Percentiles rank a stretch among this genome's conserved stretches.
These are phyloP conservation scores for Inga laurina DNA, from an alignment of 306 rosid species.

Conservation along the genomic window DNA sequence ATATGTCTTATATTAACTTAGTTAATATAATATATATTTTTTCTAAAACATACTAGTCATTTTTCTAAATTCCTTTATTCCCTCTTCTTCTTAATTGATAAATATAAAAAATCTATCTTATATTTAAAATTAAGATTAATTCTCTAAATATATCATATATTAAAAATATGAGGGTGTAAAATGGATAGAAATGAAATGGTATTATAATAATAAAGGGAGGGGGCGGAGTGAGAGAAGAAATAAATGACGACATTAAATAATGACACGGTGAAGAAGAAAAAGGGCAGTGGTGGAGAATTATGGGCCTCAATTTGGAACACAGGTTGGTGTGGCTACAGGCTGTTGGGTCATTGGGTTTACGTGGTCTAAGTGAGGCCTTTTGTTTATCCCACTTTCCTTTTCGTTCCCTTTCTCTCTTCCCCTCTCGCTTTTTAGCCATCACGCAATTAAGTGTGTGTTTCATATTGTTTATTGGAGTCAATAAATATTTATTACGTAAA, in stretches of 20 bases:
- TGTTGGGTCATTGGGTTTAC: slow-evolving; percentile 25
- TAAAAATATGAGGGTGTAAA: background rate
- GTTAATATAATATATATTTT: too few species aligned
- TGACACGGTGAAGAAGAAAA: slow-evolving; percentile 34
- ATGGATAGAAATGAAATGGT: background rate
- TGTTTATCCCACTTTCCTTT: background rate
- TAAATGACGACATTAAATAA: slow-evolving; percentile 24
- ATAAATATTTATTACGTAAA: too few species aligned
- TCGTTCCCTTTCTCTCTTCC: background rate
- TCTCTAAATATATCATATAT: too few species aligned
- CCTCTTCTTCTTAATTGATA: too few species aligned
- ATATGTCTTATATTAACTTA: too few species aligned
- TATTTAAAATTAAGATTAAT: too few species aligned
- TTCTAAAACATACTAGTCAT: too few species aligned
- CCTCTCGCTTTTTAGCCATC: background rate
- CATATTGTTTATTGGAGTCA: too few species aligned
- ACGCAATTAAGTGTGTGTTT: background rate
- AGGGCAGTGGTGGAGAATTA: slow-evolving; percentile 40
- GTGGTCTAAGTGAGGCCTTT: slow-evolving; percentile 51
- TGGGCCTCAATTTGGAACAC: slow-evolving; percentile 35
- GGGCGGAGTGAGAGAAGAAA: background rate
- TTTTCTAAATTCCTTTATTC: accelerated
- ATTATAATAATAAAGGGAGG: background rate
- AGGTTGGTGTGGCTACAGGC: slow-evolving; percentile 41
- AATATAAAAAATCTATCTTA: too few species aligned